Evolutionary conservation across 805 yeast genomes (phyloP).

Genomic region (Ogataea henricii): DNA sequence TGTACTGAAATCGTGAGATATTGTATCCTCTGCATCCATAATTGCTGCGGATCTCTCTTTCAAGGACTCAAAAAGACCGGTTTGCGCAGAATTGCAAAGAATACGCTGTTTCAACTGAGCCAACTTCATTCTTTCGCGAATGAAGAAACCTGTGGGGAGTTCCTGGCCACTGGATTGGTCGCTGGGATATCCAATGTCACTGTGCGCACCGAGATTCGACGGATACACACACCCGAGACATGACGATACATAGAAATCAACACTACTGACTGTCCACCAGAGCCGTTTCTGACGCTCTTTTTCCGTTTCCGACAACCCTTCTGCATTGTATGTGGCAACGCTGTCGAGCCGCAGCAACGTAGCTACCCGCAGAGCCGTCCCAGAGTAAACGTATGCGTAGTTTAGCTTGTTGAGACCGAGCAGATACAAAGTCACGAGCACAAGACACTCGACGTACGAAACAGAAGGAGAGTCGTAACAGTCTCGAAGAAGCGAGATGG

Average conservation of each 20-base stretch:
- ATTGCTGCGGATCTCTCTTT: constrained; percentile 3
- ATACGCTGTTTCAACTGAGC: constrained; percentile 7
- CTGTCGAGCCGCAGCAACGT: neutral
- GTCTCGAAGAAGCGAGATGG: constrained; percentile 4
- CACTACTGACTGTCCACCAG: constrained; percentile 10
- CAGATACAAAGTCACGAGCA: constrained; percentile 5
- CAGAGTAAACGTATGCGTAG: constrained; percentile 10
- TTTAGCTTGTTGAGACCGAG: constrained; percentile 9
- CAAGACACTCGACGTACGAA: constrained; percentile 7
- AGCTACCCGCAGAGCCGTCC: constrained; percentile 7
- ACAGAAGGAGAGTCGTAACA: constrained; percentile 2
- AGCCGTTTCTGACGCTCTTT: constrained; percentile 12
- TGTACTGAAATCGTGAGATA: neutral
- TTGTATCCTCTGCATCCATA: neutral
- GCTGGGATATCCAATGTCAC: constrained; percentile 1
- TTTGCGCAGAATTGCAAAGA: neutral
- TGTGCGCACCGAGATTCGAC: neutral
- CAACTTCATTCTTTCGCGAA: constrained; percentile 8
- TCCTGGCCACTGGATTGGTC: constrained; percentile 3
- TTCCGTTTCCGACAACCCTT: neutral
- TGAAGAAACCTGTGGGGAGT: constrained; percentile 5
- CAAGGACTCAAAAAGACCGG: neutral
- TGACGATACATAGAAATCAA: constrained; percentile 10
- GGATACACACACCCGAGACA: constrained; percentile 5
- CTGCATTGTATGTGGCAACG: constrained; percentile 2